Evolutionary conservation across 306 rosid genomes (phyloP).

Genomic region (barrel medic (Medicago truncatula)): MtrunA17r5.0-ANR NC_053045.1:17810501-17811000

Average conservation of each 20-base stretch:
- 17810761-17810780: slow-evolving; percentile 91
- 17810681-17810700: slow-evolving; percentile 83
- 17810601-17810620: slow-evolving; percentile 30
- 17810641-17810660: slow-evolving; percentile 93
- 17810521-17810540: background rate
- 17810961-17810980: background rate
- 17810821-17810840: slow-evolving; percentile 13
- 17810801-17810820: slow-evolving; percentile 23
- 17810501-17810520: slow-evolving; percentile 31
- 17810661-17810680: slow-evolving; percentile 86
- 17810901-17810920: slow-evolving; percentile 97
- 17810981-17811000: slow-evolving; percentile 34
- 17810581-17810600: slow-evolving; percentile 16
- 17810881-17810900: slow-evolving; percentile 92
- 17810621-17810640: background rate
- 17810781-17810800: slow-evolving; percentile 43
- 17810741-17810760: slow-evolving; percentile 85
- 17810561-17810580: slow-evolving; percentile 7
- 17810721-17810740: slow-evolving; percentile 83
- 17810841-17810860: slow-evolving; percentile 22
- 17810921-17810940: slow-evolving; percentile 37
- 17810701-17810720: slow-evolving; percentile 88
- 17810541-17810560: slow-evolving; percentile 7
- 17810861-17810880: slow-evolving; percentile 85
- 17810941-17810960: slow-evolving; percentile 15